Conservation (phyloP, 768 basidiomycete species). For the Mycena albidolilacea region DNA sequence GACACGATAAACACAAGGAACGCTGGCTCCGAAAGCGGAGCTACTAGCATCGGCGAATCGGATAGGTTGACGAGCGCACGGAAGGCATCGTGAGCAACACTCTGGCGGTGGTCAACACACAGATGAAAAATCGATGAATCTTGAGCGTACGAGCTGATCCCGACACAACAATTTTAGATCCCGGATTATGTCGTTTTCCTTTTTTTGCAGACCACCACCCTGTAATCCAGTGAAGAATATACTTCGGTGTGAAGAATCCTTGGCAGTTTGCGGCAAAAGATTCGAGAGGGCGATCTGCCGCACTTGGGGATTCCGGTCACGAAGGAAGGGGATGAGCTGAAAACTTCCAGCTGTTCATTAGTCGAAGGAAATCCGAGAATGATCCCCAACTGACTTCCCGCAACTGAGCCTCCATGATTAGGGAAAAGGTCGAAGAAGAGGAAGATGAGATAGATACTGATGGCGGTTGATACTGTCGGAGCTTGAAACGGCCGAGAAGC, state of each 20-base stretch:
- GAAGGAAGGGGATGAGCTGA: slow-evolving; percentile 89
- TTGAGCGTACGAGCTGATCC: slow-evolving; percentile 80
- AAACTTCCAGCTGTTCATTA: slow-evolving; percentile 29
- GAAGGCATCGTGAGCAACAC: slow-evolving; percentile 95
- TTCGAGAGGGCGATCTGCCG: slow-evolving; percentile 89
- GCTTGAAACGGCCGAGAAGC: neutral
- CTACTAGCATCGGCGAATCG: slow-evolving; percentile 80
- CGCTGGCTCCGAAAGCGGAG: slow-evolving; percentile 75
- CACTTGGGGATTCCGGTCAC: slow-evolving; percentile 89
- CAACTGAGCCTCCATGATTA: slow-evolving; percentile 61
- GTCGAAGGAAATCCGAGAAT: neutral
- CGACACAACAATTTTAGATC: slow-evolving; percentile 91
- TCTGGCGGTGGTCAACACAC: slow-evolving; percentile 57
- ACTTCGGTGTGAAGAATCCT: slow-evolving; percentile 76
- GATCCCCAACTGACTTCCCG: slow-evolving; percentile 56
- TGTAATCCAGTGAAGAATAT: slow-evolving; percentile 82
- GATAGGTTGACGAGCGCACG: slow-evolving; percentile 95
- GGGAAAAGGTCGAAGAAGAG: neutral
- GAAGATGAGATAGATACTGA: too few relatives aligned
- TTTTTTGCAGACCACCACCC: slow-evolving; percentile 70
- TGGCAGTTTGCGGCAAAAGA: slow-evolving; percentile 84
- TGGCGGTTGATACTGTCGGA: neutral
- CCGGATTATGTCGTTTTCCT: slow-evolving; percentile 78
- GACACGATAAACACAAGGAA: slow-evolving; percentile 90
- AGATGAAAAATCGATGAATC: neutral